Percentiles rank a stretch among this genome's conserved stretches.
phyloP scores from a whole-genome alignment of 2,329 filamentous ascomycete species.

The Ceratocystis ficicola region DNA sequence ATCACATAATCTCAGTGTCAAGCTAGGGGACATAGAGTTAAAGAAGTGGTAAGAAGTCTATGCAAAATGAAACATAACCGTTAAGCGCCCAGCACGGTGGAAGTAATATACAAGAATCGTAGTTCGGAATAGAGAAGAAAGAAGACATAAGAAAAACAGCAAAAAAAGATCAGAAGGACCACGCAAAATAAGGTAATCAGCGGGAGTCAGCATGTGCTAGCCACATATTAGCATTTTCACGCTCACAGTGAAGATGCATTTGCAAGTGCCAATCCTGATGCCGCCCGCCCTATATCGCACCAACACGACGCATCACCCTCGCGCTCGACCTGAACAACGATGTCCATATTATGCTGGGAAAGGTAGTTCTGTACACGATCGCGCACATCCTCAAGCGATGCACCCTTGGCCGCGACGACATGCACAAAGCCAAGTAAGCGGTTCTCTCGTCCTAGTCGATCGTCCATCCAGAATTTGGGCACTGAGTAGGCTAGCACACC shows the following conservation, averaged over 20 bases:
- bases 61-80: not conserved
- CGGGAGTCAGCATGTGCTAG: not conserved
- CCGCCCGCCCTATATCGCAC: slow-evolving; percentile 37
- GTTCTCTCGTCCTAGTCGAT: slow-evolving; percentile 35
- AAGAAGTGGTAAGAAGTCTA: not conserved
- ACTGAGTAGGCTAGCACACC: slow-evolving; percentile 78
- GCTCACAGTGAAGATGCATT: not conserved
- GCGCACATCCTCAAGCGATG: slow-evolving; percentile 71
- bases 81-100: not conserved
- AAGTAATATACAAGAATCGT: slow-evolving; percentile 7
- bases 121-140: not conserved
- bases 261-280: slow-evolving; percentile 2
- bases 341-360: slow-evolving; percentile 58
- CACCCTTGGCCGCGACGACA: slow-evolving; percentile 58
- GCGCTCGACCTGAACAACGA: slow-evolving; percentile 76
- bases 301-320: slow-evolving; percentile 60
- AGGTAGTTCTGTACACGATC: slow-evolving; percentile 64
- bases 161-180: not conserved
- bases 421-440: slow-evolving; percentile 75
- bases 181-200: not conserved
- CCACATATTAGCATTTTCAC: no score
- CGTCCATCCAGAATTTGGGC: slow-evolving; percentile 87
- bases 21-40: not conserved
- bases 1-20: not conserved
- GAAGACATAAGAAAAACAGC: not conserved